Conservation (phyloP, 768 basidiomycete species). For the Pisolithus microcarpus region DNA sequence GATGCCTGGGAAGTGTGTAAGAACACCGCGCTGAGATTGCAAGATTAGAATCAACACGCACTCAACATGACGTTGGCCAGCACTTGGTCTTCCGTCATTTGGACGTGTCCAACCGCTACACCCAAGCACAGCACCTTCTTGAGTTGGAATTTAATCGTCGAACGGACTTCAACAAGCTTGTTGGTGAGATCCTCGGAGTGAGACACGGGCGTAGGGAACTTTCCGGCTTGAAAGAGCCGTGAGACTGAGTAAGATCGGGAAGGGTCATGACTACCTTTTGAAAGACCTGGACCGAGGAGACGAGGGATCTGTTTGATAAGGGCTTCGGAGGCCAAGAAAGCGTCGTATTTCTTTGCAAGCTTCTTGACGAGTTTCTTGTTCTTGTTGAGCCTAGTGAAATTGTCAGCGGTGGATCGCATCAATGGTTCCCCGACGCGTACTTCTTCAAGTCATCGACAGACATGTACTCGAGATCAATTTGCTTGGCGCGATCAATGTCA, state of each 20-base stretch:
- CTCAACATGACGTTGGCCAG: constrained; percentile 96
- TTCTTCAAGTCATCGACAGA: constrained; percentile 99
- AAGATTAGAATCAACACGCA: constrained; percentile 31
- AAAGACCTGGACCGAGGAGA: constrained; percentile 98
- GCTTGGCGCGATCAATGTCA: constrained; percentile 98
- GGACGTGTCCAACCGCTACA: constrained; percentile 95
- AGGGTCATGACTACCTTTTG: constrained; percentile 65
- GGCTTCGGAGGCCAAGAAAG: constrained; percentile 94
- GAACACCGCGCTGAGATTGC: not conserved
- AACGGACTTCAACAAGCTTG: constrained; percentile 93
- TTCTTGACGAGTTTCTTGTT: constrained; percentile 99
- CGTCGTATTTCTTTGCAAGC: constrained; percentile 99
- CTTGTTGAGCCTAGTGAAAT: constrained; percentile 80
- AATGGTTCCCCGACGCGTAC: constrained; percentile 35
- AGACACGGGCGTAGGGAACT: constrained; percentile 97
- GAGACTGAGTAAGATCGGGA: not conserved
- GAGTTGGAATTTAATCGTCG: constrained; percentile 99
- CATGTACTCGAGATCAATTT: constrained; percentile 98
- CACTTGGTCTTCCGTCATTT: constrained; percentile 97
- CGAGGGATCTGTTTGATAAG: constrained; percentile 99
- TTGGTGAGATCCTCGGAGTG: constrained; percentile 83
- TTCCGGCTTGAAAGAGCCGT: constrained; percentile 63
- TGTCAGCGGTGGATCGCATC: not conserved
- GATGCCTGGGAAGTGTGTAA: constrained; percentile 57
- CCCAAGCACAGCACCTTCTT: constrained; percentile 99